Conservation (phyloP, 1,139 yeast species). For the Keqinozyma sinolaborantium region DNA sequence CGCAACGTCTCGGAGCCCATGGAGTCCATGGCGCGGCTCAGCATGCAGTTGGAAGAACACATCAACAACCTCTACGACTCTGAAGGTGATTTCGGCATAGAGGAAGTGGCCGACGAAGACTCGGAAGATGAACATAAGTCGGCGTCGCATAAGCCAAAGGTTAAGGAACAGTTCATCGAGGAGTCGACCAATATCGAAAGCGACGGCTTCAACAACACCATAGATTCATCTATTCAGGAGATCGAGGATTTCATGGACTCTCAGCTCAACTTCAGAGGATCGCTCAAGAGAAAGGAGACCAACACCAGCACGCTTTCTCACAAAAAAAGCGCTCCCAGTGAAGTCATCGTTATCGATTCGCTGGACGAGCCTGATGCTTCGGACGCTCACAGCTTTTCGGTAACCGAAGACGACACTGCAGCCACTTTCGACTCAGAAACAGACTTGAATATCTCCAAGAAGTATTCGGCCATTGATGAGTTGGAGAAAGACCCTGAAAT, state of each 20-base stretch:
- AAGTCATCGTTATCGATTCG: conserved; percentile 9
- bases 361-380: conserved; percentile 11
- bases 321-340: conserved; percentile 3
- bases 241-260: conserved; percentile 40
- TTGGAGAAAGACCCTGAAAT: conserved; percentile 41
- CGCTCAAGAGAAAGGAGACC: conserved; percentile 1
- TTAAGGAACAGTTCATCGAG: conserved; percentile 11
- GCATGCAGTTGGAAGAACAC: conserved; percentile 19
- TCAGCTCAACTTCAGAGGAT: conserved; percentile 21
- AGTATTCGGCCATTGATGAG: conserved; percentile 5
- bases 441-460: conserved; percentile 20
- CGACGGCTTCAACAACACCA: conserved; percentile 4
- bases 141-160: background rate
- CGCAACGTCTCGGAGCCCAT: conserved; percentile 22
- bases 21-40: conserved; percentile 26
- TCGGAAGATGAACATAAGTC: conserved; percentile 11
- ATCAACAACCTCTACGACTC: conserved; percentile 11
- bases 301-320: background rate
- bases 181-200: conserved; percentile 14
- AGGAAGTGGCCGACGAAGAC: conserved; percentile 35
- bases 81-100: conserved; percentile 32
- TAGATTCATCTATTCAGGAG: conserved; percentile 39
- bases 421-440: conserved; percentile 12
- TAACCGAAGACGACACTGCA: conserved; percentile 9
- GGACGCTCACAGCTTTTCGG: conserved; percentile 12